Evolutionary conservation across 495 filamentous ascomycete species (phyloP).

Genomic region (Antarctomyces pellizariae): DNA sequence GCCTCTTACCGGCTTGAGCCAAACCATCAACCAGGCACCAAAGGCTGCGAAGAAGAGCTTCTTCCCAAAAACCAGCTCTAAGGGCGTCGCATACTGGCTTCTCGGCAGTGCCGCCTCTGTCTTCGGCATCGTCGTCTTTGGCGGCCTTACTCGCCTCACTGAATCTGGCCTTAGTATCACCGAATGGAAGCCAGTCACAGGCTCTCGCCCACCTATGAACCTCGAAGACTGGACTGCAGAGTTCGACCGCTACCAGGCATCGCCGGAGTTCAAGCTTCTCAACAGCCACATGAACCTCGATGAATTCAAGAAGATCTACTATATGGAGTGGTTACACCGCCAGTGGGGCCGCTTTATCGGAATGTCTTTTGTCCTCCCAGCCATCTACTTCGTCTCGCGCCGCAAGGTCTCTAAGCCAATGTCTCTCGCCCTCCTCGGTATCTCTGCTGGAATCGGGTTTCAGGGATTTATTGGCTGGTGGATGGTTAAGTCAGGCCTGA

Average conservation of each 20-base stretch:
- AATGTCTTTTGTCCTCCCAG: slow-evolving; percentile 67
- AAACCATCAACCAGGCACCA: slow-evolving; percentile 4
- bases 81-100: slow-evolving; percentile 73
- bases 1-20: slow-evolving; percentile 9
- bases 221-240: slow-evolving; percentile 65
- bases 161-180: slow-evolving; percentile 97
- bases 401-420: slow-evolving; percentile 58
- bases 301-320: slow-evolving; percentile 97
- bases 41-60: slow-evolving; percentile 12
- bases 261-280: slow-evolving; percentile 73
- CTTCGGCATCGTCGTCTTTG: slow-evolving; percentile 91
- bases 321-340: slow-evolving; percentile 96
- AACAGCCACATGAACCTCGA: slow-evolving; percentile 77
- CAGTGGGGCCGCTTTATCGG: slow-evolving; percentile 91
- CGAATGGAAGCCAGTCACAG: slow-evolving; percentile 96
- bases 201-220: slow-evolving; percentile 65
- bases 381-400: slow-evolving; percentile 67
- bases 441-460: slow-evolving; percentile 74
- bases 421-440: slow-evolving; percentile 54
- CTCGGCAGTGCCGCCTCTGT: slow-evolving; percentile 76
- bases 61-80: slow-evolving; percentile 53
- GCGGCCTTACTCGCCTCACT: slow-evolving; percentile 76
- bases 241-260: slow-evolving; percentile 73
- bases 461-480: slow-evolving; percentile 95
- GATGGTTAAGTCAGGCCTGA: slow-evolving; percentile 94